Evolutionary conservation across 345 rosid genomes (phyloP), one percentile per base, ranked within the genome.

Genomic region (Camelina neglecta): DNA sequence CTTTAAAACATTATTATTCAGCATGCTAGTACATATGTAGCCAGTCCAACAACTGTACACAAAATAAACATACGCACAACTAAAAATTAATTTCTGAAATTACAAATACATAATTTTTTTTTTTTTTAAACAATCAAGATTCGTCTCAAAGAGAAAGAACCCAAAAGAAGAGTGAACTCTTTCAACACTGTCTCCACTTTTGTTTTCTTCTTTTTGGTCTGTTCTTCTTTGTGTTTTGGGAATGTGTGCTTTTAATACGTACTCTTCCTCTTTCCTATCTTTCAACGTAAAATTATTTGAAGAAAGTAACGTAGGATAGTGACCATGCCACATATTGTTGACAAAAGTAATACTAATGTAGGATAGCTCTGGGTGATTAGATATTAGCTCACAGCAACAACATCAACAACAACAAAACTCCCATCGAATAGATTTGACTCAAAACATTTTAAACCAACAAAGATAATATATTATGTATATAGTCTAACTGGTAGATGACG

Each of bases 211-310:
- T 64, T 36, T 69, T 84, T 80, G 84, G 84, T 82, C 47, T 73
- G 69, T 83, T 76, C 83, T 65, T 70, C 80, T 67, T 36, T 36
- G 74, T 60, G 63, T 60, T 83, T 77, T 39, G 82, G 84, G 80
- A 86, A 72, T 71, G 71, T 80, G 82, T 81, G 82, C 76, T 71
- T 45, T 69, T 81, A 82, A 63, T 77, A n/a, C n/a, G n/a, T n/a
- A 79, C 69, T 58, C 67, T 65, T 51, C 23, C 60, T 26, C 13
- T 12, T 21, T 29, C 29, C 39, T 6, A 39, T 11, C 44, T 5
- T 39, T 39, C 13, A 47, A 47, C 51, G 51, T 47, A 47, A 29
- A 29, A 47, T 44, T 47, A 47, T 47, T 47, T 47, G 18, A 45
- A 45, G 50, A 45, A 15, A 15, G 20, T n/a, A 47, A 45, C 2